phyloP scores from a whole-genome alignment of 495 filamentous ascomycete species.

The Penicillium tannophilum region DNA sequence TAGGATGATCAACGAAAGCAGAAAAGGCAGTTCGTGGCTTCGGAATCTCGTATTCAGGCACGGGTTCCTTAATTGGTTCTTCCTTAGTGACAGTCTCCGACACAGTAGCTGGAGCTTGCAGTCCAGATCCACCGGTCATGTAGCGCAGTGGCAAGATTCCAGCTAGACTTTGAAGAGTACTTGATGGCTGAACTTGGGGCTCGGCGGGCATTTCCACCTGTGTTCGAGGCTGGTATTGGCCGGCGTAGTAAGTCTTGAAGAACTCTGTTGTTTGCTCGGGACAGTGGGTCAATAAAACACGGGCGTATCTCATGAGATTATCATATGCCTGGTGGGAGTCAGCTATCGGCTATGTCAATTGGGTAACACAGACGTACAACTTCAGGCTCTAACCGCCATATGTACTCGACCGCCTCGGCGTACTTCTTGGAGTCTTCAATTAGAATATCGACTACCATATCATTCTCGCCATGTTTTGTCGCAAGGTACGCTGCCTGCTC shows the following conservation, averaged over 20 bases:
- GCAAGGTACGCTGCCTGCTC: conserved; percentile 96
- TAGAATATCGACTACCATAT: conserved; percentile 90
- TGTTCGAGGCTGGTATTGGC: conserved; percentile 73
- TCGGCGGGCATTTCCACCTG: conserved; percentile 56
- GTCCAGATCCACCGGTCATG: conserved; percentile 61
- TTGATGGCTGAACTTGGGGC: conserved; percentile 59
- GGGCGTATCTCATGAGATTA: conserved; percentile 93
- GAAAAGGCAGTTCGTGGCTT: conserved; percentile 92
- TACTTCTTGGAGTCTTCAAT: conserved; percentile 94
- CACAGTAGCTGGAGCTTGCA: conserved; percentile 41
- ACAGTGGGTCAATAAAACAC: conserved; percentile 84
- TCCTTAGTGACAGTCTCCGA: conserved; percentile 34
- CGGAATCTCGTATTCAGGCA: conserved; percentile 53
- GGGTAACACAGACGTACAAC: conserved; percentile 52
- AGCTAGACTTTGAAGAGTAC: conserved; percentile 78
- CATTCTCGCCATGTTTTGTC: conserved; percentile 90
- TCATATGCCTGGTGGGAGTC: conserved; percentile 82
- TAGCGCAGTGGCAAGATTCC: conserved; percentile 84
- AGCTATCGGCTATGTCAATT: neutral
- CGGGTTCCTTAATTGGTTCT: conserved; percentile 22
- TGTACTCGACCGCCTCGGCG: conserved; percentile 84
- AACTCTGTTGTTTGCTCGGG: conserved; percentile 75
- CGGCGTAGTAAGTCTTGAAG: conserved; percentile 93
- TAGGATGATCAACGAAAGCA: conserved; percentile 90
- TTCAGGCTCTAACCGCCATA: conserved; percentile 84